phyloP scores from a whole-genome alignment of 371 early-diverging fungal genomes.

The Ordospora colligata region DNA sequence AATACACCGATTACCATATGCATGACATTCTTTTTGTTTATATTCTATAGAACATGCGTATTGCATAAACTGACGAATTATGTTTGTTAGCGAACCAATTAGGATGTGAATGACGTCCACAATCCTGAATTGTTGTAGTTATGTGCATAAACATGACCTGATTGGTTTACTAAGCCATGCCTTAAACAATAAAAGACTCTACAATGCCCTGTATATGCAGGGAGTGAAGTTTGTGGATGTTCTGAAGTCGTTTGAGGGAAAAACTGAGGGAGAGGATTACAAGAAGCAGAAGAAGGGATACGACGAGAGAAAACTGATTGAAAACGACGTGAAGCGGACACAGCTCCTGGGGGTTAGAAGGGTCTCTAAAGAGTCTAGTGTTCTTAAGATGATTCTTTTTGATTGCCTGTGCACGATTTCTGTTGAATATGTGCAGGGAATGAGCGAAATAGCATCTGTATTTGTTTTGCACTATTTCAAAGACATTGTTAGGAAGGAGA shows the following conservation, averaged over 20 bases:
- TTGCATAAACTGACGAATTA: too few species aligned
- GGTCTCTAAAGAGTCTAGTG: neutral
- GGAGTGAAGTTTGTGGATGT: constrained; percentile 13
- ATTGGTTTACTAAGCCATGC: neutral
- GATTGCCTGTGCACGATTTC: constrained; percentile 31
- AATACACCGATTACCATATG: too few species aligned
- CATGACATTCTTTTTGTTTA: too few species aligned
- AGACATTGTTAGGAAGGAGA: constrained; percentile 6
- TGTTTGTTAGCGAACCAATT: too few species aligned
- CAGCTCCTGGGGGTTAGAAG: constrained; percentile 7
- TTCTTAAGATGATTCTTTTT: constrained; percentile 31
- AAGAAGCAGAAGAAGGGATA: neutral
- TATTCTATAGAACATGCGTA: too few species aligned
- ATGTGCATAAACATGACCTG: neutral
- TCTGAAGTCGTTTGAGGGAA: constrained; percentile 9
- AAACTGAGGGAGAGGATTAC: constrained; percentile 3
- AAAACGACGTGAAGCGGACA: constrained; percentile 42
- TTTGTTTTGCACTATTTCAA: constrained; percentile 44
- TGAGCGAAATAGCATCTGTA: constrained; percentile 52
- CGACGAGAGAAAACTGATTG: constrained; percentile 8
- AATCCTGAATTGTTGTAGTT: neutral
- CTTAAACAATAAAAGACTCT: neutral
- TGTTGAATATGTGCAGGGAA: constrained; percentile 52
- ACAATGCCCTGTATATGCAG: constrained; percentile 8
- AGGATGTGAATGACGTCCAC: neutral